Evolutionary conservation across 108 stramenopile genomes (phyloP).

Genomic region (Cyclotella cryptica): DNA sequence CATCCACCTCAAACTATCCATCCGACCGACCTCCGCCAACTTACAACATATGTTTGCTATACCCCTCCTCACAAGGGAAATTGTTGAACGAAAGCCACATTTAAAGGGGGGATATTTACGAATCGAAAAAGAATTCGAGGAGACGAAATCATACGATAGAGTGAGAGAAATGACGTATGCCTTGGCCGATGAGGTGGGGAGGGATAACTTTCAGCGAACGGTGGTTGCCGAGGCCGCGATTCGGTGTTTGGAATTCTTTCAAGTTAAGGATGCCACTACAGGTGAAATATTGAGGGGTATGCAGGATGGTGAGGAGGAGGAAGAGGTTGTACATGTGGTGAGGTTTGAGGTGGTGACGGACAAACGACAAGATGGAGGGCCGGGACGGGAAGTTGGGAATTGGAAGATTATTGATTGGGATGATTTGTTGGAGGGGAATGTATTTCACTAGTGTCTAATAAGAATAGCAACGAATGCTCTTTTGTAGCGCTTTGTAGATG

Average conservation of each 20-base stretch:
- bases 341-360: slow-evolving; percentile 56
- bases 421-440: slow-evolving; percentile 48
- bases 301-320: slow-evolving; percentile 36
- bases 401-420: slow-evolving; percentile 55
- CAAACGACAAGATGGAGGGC: slow-evolving; percentile 16
- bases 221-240: slow-evolving; percentile 48
- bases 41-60: slow-evolving; percentile 47
- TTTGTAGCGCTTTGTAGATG: no score
- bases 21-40: slow-evolving; percentile 28
- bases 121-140: slow-evolving; percentile 29
- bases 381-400: slow-evolving; percentile 32
- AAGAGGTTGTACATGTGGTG: slow-evolving; percentile 48
- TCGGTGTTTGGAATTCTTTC: slow-evolving; percentile 46
- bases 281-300: slow-evolving; percentile 43
- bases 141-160: slow-evolving; percentile 21
- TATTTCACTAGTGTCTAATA: slow-evolving; percentile 26
- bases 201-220: slow-evolving; percentile 21
- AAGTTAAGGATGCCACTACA: slow-evolving; percentile 27
- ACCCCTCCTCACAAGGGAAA: slow-evolving; percentile 46
- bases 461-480: no score
- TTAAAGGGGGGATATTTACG: slow-evolving; percentile 36
- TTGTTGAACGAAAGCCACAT: slow-evolving; percentile 43
- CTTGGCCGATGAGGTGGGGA: slow-evolving; percentile 31
- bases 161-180: slow-evolving; percentile 39
- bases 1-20: slow-evolving; percentile 32